Evolutionary conservation across 2,329 filamentous ascomycete species (phyloP).

Genomic region (Apiospora aurea): DNA sequence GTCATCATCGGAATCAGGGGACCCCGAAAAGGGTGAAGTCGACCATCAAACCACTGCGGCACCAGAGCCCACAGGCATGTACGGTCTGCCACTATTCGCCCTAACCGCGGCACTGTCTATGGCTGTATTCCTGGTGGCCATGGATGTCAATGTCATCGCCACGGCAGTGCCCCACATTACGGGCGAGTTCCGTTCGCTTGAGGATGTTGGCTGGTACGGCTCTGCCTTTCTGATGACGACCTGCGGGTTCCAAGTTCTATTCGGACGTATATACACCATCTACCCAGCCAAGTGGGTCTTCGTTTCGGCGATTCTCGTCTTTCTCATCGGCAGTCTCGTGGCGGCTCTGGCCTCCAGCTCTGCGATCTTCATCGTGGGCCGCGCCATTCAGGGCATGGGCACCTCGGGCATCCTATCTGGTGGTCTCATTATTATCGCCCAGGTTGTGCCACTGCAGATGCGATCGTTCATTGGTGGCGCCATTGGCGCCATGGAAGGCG

Average conservation of each 20-base stretch:
- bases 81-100: constrained; percentile 25
- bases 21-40: neutral
- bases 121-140: constrained; percentile 27
- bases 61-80: neutral
- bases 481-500: constrained; percentile 40
- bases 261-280: constrained; percentile 46
- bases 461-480: constrained; percentile 40
- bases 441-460: constrained; percentile 38
- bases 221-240: constrained; percentile 42
- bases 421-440: constrained; percentile 37
- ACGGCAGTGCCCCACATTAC: constrained; percentile 34
- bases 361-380: constrained; percentile 45
- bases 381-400: constrained; percentile 46
- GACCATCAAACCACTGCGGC: neutral
- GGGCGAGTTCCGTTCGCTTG: constrained; percentile 2
- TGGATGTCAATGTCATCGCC: constrained; percentile 30
- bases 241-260: constrained; percentile 44
- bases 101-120: constrained; percentile 25
- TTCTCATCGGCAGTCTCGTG: constrained; percentile 45
- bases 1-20: neutral
- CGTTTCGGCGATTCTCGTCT: constrained; percentile 38
- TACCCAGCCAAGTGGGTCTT: constrained; percentile 42
- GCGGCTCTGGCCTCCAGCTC: constrained; percentile 45
- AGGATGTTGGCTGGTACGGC: constrained; percentile 45
- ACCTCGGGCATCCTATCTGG: constrained; percentile 45